Evolutionary conservation across 768 basidiomycete genomes (phyloP), one percentile per base, ranked within the genome.

Genomic region (Russula ochroleuca): DNA sequence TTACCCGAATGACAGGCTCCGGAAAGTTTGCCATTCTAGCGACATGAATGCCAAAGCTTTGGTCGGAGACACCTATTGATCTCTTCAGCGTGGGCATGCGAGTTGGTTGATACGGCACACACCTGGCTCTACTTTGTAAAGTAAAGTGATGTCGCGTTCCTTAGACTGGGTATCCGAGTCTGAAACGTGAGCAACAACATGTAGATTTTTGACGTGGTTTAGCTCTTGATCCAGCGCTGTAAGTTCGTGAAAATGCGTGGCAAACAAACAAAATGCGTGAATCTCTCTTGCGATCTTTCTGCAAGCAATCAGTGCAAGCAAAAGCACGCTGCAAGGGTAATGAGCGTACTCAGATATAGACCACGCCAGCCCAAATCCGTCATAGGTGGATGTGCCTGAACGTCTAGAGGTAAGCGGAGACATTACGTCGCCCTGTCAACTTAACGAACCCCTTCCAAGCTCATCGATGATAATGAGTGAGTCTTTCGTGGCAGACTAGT

Each of bases 1-100:
- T 62, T 54, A 91, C 89, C 80, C 89, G 92, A 64, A 98, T 83
- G 13, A 98, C 95, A 67, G 86, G 89, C 64, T 95, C 91, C 0
- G 97, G 97, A 75, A 99, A 99, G 74, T 98, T 95, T 4, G 96
- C 96, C n/a, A 98, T 79, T 72, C 94, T 83, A 0, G 97, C 97
- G 17, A 99, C 97, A 69, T 98, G 94, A 33, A 99, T 98, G 75
- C 96, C 97, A 71, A 98, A 98, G 72, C 93, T 96, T 75, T 98
- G 96, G 72, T 98, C 96, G 50, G 92, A 94, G 23, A 97, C 82
- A 15, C 93, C 92, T 92, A 62, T 25, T 25, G n/a, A 43, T n/a
- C 28, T 31, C 23, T 11, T 53, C 49, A 51, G 38, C 1, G 28
- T n/a, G 48, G 21, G 38, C 25, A 15, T 8, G 11, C 10, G 4